A percentile compares a stretch with the other conserved stretches of the same genome.
Conservation (phyloP, 331 rosid genomes). For the Stylosanthes scabra region DNA sequence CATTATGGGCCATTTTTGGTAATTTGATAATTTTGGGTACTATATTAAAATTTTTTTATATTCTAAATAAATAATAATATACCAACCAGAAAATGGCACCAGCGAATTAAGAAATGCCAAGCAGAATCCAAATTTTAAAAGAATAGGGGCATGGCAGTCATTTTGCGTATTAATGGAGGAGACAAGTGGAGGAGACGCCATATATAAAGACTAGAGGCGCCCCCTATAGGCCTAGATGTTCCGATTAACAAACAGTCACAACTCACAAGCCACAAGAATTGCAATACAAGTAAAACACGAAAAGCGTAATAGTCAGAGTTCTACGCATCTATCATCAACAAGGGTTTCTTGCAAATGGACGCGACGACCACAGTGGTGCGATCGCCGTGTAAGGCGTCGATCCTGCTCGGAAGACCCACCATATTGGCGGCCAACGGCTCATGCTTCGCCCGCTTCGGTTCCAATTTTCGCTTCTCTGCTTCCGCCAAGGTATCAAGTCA, state of each 20-base stretch:
- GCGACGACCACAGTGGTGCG: conserved; percentile 55
- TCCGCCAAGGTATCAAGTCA: conserved; percentile 51
- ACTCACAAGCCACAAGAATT: neutral
- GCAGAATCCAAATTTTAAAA: neutral
- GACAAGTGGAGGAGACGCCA: conserved; percentile 7
- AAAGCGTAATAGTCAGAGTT: neutral
- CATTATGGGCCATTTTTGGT: too few species aligned
- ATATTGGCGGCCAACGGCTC: conserved; percentile 37
- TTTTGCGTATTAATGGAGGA: neutral
- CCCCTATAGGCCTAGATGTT: neutral
- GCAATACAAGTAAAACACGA: neutral
- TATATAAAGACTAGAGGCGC: conserved; percentile 19
- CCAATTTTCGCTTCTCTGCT: conserved; percentile 43
- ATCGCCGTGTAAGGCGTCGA: conserved; percentile 45
- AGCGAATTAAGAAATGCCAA: too few species aligned
- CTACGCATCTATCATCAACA: neutral
- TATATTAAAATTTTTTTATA: too few species aligned
- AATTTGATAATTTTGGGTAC: too few species aligned
- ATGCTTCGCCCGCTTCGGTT: conserved; percentile 1
- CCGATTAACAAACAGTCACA: neutral
- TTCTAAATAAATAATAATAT: too few species aligned
- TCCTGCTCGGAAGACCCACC: conserved; percentile 44
- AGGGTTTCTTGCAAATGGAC: conserved; percentile 55
- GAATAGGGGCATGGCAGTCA: conserved; percentile 17
- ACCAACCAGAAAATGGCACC: too few species aligned